Evolutionary conservation across 495 filamentous ascomycete genomes (phyloP).

Genomic region (Mytilinidion resinicola): DNA sequence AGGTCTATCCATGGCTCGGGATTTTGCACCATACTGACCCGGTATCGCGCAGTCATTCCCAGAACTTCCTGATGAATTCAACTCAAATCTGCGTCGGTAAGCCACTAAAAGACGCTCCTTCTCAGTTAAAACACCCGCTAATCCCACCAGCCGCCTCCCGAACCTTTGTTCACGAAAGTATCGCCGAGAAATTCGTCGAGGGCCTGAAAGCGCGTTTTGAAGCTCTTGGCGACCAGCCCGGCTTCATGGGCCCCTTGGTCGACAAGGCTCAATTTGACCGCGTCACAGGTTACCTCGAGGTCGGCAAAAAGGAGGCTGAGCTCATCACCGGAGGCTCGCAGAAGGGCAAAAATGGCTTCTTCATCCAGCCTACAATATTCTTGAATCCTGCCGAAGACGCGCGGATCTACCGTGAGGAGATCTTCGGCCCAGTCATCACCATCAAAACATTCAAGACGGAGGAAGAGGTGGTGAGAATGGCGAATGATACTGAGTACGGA

Average conservation of each 20-base stretch:
- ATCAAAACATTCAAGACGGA: constrained; percentile 49
- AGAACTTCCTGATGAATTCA: constrained; percentile 30
- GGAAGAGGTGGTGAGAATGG: constrained; percentile 45
- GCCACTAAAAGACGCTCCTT: background rate
- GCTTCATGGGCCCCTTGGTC: constrained; percentile 33
- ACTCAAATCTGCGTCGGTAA: constrained; percentile 19
- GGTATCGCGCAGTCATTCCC: background rate
- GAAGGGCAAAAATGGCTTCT: constrained; percentile 37
- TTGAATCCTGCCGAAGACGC: constrained; percentile 39
- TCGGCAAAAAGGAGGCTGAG: constrained; percentile 29
- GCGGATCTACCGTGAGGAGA: constrained; percentile 46
- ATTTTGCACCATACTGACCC: no score
- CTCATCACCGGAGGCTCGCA: constrained; percentile 28
- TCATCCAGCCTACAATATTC: constrained; percentile 47
- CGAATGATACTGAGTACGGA: constrained; percentile 41
- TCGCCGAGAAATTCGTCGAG: constrained; percentile 33
- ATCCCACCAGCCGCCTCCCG: constrained; percentile 23
- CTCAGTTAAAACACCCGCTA: background rate
- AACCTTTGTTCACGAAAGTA: constrained; percentile 32
- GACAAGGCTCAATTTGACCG: constrained; percentile 36
- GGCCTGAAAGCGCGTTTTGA: constrained; percentile 32
- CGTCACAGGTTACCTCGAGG: constrained; percentile 32
- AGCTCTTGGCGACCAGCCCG: constrained; percentile 25
- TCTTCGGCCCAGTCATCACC: constrained; percentile 49
- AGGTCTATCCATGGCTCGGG: background rate